Conservation (phyloP, 2,329 filamentous ascomycete species). For the Talaromyces funiculosus region DNA sequence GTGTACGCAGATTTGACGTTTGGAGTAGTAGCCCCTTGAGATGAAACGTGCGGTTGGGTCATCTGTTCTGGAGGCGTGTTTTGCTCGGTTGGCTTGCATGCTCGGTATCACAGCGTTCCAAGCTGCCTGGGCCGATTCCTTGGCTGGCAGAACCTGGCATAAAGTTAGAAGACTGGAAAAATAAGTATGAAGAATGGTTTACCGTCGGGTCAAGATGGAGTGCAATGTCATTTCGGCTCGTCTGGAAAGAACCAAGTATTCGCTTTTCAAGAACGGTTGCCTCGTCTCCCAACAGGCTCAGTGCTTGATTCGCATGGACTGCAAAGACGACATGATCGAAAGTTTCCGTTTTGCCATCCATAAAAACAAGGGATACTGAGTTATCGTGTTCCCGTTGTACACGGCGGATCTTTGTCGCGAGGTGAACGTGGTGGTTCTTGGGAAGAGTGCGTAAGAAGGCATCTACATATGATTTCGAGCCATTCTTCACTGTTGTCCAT, state of each 20-base stretch:
- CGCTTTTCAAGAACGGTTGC: background rate
- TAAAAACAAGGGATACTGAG: background rate
- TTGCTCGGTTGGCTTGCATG: background rate
- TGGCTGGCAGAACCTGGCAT: background rate
- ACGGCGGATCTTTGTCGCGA: background rate
- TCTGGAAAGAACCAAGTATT: constrained; percentile 1
- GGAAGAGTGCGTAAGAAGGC: background rate
- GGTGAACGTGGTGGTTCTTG: background rate
- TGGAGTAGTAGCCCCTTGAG: background rate
- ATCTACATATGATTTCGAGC: constrained; percentile 10
- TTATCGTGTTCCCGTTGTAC: background rate
- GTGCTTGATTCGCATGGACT: constrained; percentile 5
- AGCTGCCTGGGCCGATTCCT: background rate
- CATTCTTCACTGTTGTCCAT: constrained; percentile 5
- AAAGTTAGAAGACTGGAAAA: background rate
- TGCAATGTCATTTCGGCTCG: background rate
- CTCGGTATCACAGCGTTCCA: background rate
- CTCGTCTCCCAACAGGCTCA: background rate
- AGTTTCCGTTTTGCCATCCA: background rate
- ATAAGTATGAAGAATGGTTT: background rate
- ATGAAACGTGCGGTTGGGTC: background rate
- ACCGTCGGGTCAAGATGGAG: constrained; percentile 7
- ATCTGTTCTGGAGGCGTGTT: background rate
- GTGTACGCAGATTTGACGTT: background rate
- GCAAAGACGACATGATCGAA: constrained; percentile 10